Evolutionary conservation across 768 basidiomycete species (phyloP), one percentile per base, ranked within the genome.

Genomic region (Fomitopsis serialis): DNA sequence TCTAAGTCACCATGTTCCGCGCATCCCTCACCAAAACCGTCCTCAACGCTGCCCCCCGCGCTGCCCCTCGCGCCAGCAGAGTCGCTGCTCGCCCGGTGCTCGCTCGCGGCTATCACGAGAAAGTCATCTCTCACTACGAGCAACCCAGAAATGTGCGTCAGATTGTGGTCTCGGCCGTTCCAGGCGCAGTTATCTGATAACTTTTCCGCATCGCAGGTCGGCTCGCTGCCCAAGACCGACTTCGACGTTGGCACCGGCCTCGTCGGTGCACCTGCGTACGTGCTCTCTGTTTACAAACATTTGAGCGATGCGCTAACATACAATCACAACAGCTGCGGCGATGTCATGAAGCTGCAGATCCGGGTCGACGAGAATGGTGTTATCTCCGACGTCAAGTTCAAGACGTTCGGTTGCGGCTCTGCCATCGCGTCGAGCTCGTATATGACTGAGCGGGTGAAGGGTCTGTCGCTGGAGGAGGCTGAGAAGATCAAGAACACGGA

Each of bases 331-430:
- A 95, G 93, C 3, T 96, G 94, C 66, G 94, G 94, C 62, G 94
- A 97, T 74, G 96, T 98, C 44, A 99, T 99, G 96, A 98, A 98
- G 72, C 85, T 99, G 11, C 96, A 98, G 72, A 99, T 99, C 66
- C 87, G 92, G 61, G 97, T 99, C 53, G 86, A 96, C 69, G 94
- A 96, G 55, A 78, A 89, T 34, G 93, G 94, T 34, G 81, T 98
- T 70, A 99, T 99, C 65, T 89, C 88, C 45, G 97, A 99, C 67
- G 97, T 98, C 72, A 97, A 96, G 74, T 98, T 98, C 79, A 99
- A 98, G 78, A 98, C 97, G 0, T 98, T 99, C 70, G 96, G 97
- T 2, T 98, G 97, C 69, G 97, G 97, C 50, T 95, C 92, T 59
- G 94, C 94, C 61, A 99, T 99, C 55, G 97, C 97, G 0, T 96